phyloP scores from a whole-genome alignment of 495 filamentous ascomycete genomes.

The Aspergillus cristatus region DNA sequence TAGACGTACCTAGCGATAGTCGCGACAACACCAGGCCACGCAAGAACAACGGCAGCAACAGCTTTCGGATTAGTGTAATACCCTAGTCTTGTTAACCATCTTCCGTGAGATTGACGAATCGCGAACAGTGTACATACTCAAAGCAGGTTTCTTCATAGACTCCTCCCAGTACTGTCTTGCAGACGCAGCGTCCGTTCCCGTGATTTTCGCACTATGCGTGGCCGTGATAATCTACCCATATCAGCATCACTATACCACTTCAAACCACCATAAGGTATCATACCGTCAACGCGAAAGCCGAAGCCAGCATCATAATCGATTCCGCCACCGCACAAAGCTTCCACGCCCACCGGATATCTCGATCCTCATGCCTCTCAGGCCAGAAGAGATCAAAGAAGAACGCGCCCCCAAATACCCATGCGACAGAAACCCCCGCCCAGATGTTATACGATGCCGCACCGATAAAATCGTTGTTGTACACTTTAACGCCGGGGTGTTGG shows the following conservation, averaged over 20 bases:
- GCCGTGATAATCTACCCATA: constrained; percentile 26
- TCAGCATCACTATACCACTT: background rate
- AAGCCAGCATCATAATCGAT: constrained; percentile 28
- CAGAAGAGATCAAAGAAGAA: constrained; percentile 49
- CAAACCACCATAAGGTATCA: background rate
- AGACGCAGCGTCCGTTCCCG: constrained; percentile 18
- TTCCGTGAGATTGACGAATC: constrained; percentile 1
- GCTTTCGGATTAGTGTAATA: constrained; percentile 30
- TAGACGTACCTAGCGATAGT: constrained; percentile 16
- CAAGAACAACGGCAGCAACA: constrained; percentile 31
- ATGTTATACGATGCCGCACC: constrained; percentile 42
- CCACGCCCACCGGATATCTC: constrained; percentile 35
- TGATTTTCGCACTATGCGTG: constrained; percentile 23
- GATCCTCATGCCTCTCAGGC: constrained; percentile 39
- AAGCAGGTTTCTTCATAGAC: constrained; percentile 17
- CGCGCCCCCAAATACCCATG: constrained; percentile 42
- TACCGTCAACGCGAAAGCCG: constrained; percentile 33
- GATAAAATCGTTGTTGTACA: constrained; percentile 40
- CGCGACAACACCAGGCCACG: constrained; percentile 27
- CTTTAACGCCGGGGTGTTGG: constrained; percentile 15
- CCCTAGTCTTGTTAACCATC: constrained; percentile 12
- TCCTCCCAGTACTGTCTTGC: constrained; percentile 16
- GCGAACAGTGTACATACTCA: constrained; percentile 15
- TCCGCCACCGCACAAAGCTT: constrained; percentile 34
- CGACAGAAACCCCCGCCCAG: constrained; percentile 43